Percentiles rank a stretch among this genome's conserved stretches.
phyloP scores from a whole-genome alignment of 2,329 filamentous ascomycete species.

The Pseudogymnoascus destructans region DNA sequence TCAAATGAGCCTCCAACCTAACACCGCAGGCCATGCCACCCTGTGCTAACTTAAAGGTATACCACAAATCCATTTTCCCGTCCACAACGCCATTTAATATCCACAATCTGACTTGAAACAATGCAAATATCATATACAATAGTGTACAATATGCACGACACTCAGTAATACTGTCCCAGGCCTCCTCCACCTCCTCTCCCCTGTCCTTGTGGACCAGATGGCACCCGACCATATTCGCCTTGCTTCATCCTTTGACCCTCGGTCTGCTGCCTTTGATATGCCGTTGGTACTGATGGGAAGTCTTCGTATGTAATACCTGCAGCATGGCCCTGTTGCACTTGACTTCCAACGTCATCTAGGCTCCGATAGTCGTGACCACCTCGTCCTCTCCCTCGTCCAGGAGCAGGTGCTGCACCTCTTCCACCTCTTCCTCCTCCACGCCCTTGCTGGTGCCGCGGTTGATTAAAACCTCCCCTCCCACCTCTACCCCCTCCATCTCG shows the following conservation, averaged over 20 bases:
- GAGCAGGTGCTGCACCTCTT: conserved; percentile 22
- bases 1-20: not conserved
- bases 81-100: not conserved
- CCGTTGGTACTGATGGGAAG: conserved; percentile 25
- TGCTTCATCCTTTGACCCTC: conserved; percentile 6
- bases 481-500: conserved; percentile 28
- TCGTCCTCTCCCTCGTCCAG: conserved; percentile 34
- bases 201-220: not conserved
- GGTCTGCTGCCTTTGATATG: conserved; percentile 23
- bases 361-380: conserved; percentile 47
- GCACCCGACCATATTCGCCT: not conserved
- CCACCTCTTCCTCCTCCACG: conserved; percentile 23
- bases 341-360: conserved; percentile 46
- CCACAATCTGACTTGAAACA: not conserved
- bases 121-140: not conserved
- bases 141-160: not conserved
- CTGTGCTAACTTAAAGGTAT: not conserved
- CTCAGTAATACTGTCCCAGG: conserved; percentile 2
- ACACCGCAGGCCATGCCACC: not conserved
- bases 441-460: conserved; percentile 9
- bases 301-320: conserved; percentile 26
- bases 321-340: conserved; percentile 21
- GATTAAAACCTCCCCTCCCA: conserved; percentile 24
- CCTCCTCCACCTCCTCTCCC: not conserved
- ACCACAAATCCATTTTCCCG: not conserved